Conservation (phyloP, 352 stramenopile species). For the Globisporangium paroecandrum region DNA sequence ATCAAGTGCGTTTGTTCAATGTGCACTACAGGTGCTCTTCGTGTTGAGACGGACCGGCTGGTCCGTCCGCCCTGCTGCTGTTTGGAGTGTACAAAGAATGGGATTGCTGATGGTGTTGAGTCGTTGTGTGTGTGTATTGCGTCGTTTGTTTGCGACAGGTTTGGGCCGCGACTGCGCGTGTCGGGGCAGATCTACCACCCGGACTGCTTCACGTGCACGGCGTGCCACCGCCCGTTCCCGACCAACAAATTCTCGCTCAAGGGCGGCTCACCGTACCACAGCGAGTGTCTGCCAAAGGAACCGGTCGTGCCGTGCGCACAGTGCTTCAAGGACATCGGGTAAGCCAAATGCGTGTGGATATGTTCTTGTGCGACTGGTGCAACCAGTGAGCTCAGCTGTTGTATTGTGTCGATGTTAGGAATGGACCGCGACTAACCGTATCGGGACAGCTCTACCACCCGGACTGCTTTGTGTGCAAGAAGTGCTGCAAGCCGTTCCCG, state of each 20-base stretch:
- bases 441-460: conserved; percentile 41
- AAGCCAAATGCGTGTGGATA: too few relatives aligned
- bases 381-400: neutral
- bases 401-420: conserved; percentile 15
- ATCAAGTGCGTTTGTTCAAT: conserved; percentile 20
- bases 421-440: conserved; percentile 33
- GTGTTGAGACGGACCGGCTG: neutral
- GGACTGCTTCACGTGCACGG: conserved; percentile 47
- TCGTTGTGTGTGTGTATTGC: neutral
- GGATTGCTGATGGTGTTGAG: neutral
- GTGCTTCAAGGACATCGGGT: conserved; percentile 15
- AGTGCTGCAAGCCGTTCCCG: conserved; percentile 35
- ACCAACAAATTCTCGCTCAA: conserved; percentile 37
- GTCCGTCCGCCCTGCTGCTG: neutral
- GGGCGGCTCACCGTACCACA: conserved; percentile 34
- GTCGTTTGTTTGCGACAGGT: conserved; percentile 6
- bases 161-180: conserved; percentile 37
- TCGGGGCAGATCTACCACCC: conserved; percentile 40
- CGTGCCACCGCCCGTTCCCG: conserved; percentile 29
- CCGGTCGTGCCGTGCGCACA: conserved; percentile 5
- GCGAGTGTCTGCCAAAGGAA: conserved; percentile 28
- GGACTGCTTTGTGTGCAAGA: conserved; percentile 46
- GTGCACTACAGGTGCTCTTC: neutral
- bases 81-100: neutral
- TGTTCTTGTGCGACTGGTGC: too few relatives aligned